Evolutionary conservation across 805 yeast genomes (phyloP), one percentile per base, ranked within the genome.

Genomic region (Schwanniomyces sp.): DNA sequence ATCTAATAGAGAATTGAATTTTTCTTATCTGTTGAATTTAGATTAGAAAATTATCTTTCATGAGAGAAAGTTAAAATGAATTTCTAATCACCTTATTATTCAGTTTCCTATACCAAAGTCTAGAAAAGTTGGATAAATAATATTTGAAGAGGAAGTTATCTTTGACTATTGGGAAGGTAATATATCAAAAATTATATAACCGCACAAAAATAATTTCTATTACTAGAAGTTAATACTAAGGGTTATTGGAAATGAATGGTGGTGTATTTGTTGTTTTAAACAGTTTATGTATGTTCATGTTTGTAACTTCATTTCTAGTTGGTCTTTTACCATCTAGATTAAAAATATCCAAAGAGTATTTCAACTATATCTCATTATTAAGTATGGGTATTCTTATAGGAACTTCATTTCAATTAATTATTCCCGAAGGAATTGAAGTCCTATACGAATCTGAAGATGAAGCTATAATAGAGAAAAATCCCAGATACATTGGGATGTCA

Each of bases 381-480:
- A 82, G 86, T 45, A 72, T 77, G 54, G 90, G 90, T 1, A 65
- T 85, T 17, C 69, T 85, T 44, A 65, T 84, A 5, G 83, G 88
- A 5, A 78, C 89, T 0, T 74, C 86, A 1, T 61, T 84, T 45
- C 69, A 78, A 8, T 68, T 85, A 14, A 78, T 85, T 24, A 73
- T 85, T 16, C 90, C 90, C 0, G 91, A 85, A 59, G 89, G 88
- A 3, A 69, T 80, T 16, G 80, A 75, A 50, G 72, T 75, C 5
- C 53, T 77, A 38, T 67, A 64, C 49, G 55, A 52, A 5, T 53
- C 61, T 10, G 26, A 42, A 1, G 57, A 50, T 9, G 45, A 45
- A 4, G 57, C 58, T 16, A 40, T 56, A 21, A 57, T 59, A 36
- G 56, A 56, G 17, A 62, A 37, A 5, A 50, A 48, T 12, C 50